Base-by-base conservation (phyloP, 495 filamentous ascomycete genomes). In the Aspergillus sclerotioniger region DNA sequence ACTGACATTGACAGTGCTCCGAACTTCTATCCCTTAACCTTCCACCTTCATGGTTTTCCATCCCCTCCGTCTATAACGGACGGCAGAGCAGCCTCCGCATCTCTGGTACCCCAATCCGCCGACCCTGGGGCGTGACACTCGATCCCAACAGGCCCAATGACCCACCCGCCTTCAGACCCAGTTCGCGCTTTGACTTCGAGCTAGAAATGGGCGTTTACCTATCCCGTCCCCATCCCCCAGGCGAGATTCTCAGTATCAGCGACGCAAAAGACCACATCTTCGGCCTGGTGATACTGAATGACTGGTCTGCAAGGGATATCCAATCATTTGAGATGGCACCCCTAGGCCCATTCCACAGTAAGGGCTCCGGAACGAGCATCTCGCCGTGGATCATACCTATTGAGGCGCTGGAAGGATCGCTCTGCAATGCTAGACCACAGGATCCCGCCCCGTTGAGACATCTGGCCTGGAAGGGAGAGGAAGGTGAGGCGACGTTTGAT, bases 201-300 rank as follows among this genome's bases (percentile, higher is more conserved):
- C 75, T 94, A 3, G 91, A 96, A 70, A 70, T 96, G 29, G 91
- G 88, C 0, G 85, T 83, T 37, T 90, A 93, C 58, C 71, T 96
- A 8, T 84, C 81, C 54, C 79, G 68, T 28, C 60, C 64, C 0
- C 12, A 63, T 0, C 52, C 62, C 2, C 19, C 43, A 7, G 64
- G 67, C 37, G 32, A 61, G 37, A 58, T 60, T 17, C 48, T 67
- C 31, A 54, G 55, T 32, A 66, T 59, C 39, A 16, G 2, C 37
- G 17, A 56, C 28, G 59, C 56, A 10, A 37, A 37, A 10, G 82
- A 91, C 15, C 70, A 82, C 59, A 79, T 96, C 20, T 95, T 96
- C 65, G 91, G 91, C 0, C 78, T 90, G 33, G 91, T 94, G 3
- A 72, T 96, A 49, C 69, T 96, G 72, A 96, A 96, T 66, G 91